A percentile compares a stretch with the other conserved stretches of the same genome.
phyloP scores from a whole-genome alignment of 2,329 filamentous ascomycete genomes.

The Colletotrichum paranaense region DNA sequence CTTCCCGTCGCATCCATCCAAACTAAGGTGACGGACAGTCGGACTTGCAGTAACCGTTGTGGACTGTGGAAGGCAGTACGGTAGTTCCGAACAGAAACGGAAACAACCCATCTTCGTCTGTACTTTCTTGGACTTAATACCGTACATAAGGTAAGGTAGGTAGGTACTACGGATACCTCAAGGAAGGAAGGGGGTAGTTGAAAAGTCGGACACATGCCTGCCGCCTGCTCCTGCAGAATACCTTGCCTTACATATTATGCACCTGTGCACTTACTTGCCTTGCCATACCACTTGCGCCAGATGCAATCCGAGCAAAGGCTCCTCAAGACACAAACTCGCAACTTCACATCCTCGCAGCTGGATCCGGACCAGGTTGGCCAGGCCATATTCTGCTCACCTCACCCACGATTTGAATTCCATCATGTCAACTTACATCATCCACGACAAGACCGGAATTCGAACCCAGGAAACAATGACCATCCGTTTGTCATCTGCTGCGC shows the following conservation, averaged over 20 bases:
- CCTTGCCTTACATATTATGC: not conserved
- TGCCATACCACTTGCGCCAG: conserved; percentile 17
- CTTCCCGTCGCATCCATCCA: too few relatives aligned
- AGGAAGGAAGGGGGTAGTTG: not conserved
- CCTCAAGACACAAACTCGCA: not conserved
- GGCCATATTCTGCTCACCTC: conserved; percentile 17
- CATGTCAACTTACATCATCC: not conserved
- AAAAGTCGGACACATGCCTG: not conserved
- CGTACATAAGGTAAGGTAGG: not conserved
- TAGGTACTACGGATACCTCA: not conserved
- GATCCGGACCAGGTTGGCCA: conserved; percentile 6
- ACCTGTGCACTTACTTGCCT: conserved; percentile 1
- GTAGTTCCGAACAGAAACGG: not conserved
- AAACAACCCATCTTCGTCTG: not conserved
- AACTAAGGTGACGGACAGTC: too few relatives aligned
- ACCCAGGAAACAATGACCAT: not conserved
- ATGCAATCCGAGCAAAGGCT: conserved; percentile 12
- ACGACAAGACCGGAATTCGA: not conserved
- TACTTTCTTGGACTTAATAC: not conserved
- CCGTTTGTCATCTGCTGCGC: not conserved
- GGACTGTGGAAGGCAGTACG: not conserved
- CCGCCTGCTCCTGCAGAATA: conserved; percentile 1
- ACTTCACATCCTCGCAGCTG: not conserved
- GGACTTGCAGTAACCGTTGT: not conserved
- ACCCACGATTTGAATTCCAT: conserved; percentile 5